phyloP scores from a whole-genome alignment of 2,329 filamentous ascomycete species.

The Ilyonectria destructans region DNA sequence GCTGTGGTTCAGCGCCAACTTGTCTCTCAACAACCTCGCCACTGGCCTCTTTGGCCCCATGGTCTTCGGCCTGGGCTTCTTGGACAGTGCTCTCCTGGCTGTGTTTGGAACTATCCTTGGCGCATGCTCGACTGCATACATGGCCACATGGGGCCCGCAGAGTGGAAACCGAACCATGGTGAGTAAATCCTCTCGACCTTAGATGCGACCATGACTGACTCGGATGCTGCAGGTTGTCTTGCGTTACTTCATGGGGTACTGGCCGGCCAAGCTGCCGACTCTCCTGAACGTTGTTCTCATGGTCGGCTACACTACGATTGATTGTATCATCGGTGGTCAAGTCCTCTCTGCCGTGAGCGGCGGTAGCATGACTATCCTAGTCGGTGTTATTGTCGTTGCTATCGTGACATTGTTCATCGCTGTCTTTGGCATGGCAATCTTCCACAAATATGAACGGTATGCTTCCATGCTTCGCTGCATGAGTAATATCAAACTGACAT shows the following conservation, averaged over 20 bases:
- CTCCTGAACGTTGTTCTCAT: slow-evolving; percentile 69
- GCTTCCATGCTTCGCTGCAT: neutral
- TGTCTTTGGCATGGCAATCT: slow-evolving; percentile 67
- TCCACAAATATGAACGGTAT: slow-evolving; percentile 80
- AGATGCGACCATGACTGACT: slow-evolving; percentile 20
- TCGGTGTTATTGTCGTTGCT: slow-evolving; percentile 83
- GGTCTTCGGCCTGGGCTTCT: slow-evolving; percentile 79
- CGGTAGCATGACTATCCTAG: slow-evolving; percentile 76
- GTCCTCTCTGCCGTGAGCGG: slow-evolving; percentile 82
- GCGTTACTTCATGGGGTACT: slow-evolving; percentile 83
- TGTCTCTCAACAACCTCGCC: slow-evolving; percentile 67
- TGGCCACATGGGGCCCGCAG: slow-evolving; percentile 82
- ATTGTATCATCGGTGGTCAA: slow-evolving; percentile 85
- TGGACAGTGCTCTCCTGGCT: slow-evolving; percentile 80
- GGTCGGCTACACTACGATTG: slow-evolving; percentile 85
- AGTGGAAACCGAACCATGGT: slow-evolving; percentile 86
- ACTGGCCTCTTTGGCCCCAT: slow-evolving; percentile 81
- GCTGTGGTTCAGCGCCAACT: slow-evolving; percentile 63
- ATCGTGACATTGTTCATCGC: slow-evolving; percentile 82
- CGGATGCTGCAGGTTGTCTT: slow-evolving; percentile 68
- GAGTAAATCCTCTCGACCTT: neutral
- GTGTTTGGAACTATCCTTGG: slow-evolving; percentile 84
- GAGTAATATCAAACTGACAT: slow-evolving; percentile 11
- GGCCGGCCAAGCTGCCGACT: slow-evolving; percentile 54
- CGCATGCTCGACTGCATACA: slow-evolving; percentile 81